Percentiles rank a stretch among this genome's conserved stretches.
Evolutionary conservation across 169 alveolate species (phyloP).

Genomic region (Toxoplasma gondii): DNA sequence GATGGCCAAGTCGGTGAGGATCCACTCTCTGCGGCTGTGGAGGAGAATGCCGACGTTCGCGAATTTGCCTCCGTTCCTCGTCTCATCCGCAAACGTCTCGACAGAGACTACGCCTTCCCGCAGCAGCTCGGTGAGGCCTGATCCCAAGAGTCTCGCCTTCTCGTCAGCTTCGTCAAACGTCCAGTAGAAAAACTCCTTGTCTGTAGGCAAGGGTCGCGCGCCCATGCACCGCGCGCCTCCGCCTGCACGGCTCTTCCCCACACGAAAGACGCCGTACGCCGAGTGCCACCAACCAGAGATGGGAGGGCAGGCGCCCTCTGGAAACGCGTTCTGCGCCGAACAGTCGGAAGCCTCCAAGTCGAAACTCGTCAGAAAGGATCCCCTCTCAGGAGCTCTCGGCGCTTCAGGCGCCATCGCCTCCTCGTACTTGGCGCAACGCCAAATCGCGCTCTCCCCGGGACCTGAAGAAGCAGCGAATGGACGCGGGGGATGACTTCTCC

Average conservation of each 20-base stretch:
- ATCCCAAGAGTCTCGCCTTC: not conserved
- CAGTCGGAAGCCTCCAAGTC: not conserved
- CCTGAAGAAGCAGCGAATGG: not conserved
- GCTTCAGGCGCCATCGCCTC: constrained; percentile 3
- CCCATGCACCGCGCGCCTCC: not conserved
- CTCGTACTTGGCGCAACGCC: not conserved
- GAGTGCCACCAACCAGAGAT: not conserved
- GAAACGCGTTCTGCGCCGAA: not conserved
- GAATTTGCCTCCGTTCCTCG: not conserved
- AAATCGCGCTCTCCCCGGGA: constrained; percentile 4
- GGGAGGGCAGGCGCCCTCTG: not conserved
- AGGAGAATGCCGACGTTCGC: constrained; percentile 26
- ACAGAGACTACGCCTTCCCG: not conserved
- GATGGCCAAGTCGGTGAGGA: not conserved
- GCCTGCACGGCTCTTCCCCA: not conserved
- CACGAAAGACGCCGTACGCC: not conserved
- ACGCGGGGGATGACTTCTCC: not conserved
- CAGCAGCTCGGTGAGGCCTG: constrained; percentile 23
- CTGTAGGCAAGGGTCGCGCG: not conserved
- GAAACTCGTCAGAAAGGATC: not conserved
- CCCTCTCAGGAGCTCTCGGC: not conserved
- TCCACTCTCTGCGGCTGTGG: constrained; percentile 3
- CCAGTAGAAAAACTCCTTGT: not conserved
- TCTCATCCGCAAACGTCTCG: not conserved
- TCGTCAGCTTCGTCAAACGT: not conserved